These are phyloP conservation scores for Meripilus lineatus DNA, from an alignment of 1,284 basidiomycete species.

Conservation along the genomic window DNA sequence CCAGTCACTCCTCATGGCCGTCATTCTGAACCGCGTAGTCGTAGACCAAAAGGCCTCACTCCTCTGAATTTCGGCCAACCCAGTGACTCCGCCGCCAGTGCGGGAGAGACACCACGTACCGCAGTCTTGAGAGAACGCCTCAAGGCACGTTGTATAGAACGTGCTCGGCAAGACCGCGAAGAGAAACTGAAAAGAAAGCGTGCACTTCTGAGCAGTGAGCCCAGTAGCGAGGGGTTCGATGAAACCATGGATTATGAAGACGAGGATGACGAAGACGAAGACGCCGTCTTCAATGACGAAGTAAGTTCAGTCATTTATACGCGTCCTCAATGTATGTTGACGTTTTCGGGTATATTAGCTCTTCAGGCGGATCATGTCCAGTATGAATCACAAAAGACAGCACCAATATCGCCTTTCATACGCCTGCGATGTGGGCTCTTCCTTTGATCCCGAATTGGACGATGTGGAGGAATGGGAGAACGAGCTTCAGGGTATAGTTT, in stretches of 20 bases:
- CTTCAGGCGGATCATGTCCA: constrained; percentile 58
- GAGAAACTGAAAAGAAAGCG: constrained; percentile 38
- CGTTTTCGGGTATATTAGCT: constrained; percentile 35
- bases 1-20: background rate
- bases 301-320: background rate
- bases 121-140: constrained; percentile 56
- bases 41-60: constrained; percentile 26
- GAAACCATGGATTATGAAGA: constrained; percentile 47
- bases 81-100: constrained; percentile 2
- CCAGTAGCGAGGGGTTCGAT: constrained; percentile 50
- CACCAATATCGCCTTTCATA: constrained; percentile 59
- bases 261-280: constrained; percentile 41
- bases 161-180: constrained; percentile 49
- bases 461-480: constrained; percentile 55
- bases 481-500: constrained; percentile 38
- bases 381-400: constrained; percentile 39
- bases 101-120: constrained; percentile 36
- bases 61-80: background rate
- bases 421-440: constrained; percentile 64
- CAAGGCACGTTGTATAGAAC: constrained; percentile 52
- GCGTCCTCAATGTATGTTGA: background rate
- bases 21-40: constrained; percentile 30
- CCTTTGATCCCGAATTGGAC: constrained; percentile 66
- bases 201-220: constrained; percentile 27
- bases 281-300: constrained; percentile 18